Percentiles rank a stretch among this genome's conserved stretches.
Conservation (phyloP, 164 flowering plant genomes). For the Stephania japonica region DNA sequence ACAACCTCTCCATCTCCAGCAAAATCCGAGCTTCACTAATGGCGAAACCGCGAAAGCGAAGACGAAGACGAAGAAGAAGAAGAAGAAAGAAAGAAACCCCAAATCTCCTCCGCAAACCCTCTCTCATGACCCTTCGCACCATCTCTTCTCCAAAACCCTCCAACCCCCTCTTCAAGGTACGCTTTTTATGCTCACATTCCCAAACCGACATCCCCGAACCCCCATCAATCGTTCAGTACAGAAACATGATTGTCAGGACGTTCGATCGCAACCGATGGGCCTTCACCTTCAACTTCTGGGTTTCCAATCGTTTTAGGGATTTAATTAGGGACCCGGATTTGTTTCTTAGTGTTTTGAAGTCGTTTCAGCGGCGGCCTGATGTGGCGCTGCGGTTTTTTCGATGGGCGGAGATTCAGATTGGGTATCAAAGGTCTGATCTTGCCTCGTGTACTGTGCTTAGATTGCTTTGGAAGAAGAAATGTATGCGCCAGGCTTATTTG, state of each 20-base stretch:
- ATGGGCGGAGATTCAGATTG: conserved; percentile 49
- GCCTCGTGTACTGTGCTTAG: conserved; percentile 38
- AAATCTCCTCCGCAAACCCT: background rate
- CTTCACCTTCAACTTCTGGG: conserved; percentile 17
- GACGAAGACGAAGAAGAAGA: background rate
- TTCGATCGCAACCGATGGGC: conserved; percentile 20
- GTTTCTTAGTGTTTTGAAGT: conserved; percentile 34
- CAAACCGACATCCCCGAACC: background rate
- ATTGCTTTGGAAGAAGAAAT: conserved; percentile 30
- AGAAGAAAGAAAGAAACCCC: background rate
- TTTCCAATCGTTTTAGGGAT: conserved; percentile 23
- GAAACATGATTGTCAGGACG: conserved; percentile 24
- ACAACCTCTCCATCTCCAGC: background rate
- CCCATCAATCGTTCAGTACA: conserved; percentile 19
- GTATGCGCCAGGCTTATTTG: conserved; percentile 34
- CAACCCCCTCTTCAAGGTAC: conserved; percentile 17
- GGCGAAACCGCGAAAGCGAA: background rate
- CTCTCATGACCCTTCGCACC: conserved; percentile 32
- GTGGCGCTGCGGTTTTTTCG: conserved; percentile 44
- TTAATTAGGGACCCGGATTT: conserved; percentile 32
- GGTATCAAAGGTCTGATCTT: conserved; percentile 29
- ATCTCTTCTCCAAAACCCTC: conserved; percentile 22
- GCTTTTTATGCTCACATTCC: conserved; percentile 11
- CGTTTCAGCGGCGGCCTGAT: conserved; percentile 30
- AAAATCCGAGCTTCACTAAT: background rate